phyloP scores from a whole-genome alignment of 345 rosid genomes.

The Sonneratia alba region DNA sequence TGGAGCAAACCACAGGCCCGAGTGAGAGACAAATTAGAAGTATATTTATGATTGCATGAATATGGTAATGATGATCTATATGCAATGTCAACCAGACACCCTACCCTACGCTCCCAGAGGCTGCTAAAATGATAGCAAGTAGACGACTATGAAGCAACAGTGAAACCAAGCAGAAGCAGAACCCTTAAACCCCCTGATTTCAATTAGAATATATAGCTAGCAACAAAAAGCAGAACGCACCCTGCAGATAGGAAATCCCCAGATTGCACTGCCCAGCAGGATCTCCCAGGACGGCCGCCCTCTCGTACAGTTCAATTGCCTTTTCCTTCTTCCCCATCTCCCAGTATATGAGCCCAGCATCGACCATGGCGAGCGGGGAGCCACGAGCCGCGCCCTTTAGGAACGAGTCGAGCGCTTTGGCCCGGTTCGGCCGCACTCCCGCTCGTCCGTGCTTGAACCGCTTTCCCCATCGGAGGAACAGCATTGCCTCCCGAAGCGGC shows the following conservation, averaged over 20 bases:
- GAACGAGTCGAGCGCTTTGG: constrained; percentile 75
- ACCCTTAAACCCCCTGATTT: background rate
- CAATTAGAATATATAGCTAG: no score
- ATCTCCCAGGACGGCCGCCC: constrained; percentile 79
- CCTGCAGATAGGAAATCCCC: constrained; percentile 70
- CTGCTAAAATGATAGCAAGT: background rate
- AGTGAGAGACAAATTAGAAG: background rate
- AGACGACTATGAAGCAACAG: background rate
- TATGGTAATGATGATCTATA: background rate
- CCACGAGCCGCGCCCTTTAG: constrained; percentile 77
- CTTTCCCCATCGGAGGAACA: constrained; percentile 67
- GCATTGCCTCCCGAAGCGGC: constrained; percentile 82
- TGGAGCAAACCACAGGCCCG: background rate
- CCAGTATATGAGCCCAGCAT: constrained; percentile 87
- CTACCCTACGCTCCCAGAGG: background rate
- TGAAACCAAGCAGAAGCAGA: background rate
- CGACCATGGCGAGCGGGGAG: constrained; percentile 94
- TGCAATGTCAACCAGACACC: background rate
- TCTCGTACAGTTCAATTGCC: constrained; percentile 46
- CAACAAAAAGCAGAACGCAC: constrained; percentile 17
- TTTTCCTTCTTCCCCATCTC: constrained; percentile 49
- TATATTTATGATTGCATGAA: background rate
- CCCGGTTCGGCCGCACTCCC: constrained; percentile 47
- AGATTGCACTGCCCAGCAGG: constrained; percentile 72
- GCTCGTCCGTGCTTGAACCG: constrained; percentile 78